Base-by-base conservation (phyloP, 129 eudicot genomes). In the Lactuca saligna region DNA sequence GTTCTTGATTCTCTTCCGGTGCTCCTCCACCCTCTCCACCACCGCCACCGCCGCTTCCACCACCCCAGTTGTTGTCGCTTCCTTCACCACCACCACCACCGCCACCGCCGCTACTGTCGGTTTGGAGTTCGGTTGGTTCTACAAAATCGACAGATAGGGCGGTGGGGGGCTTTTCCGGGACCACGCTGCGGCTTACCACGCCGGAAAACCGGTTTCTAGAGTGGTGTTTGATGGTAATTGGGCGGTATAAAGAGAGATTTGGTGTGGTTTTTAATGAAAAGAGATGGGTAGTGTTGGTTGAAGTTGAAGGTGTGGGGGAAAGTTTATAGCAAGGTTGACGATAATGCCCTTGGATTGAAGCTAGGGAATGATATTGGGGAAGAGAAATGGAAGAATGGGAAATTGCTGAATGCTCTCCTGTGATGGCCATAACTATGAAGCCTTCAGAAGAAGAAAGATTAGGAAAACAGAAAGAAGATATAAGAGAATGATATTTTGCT, bases 131-230 rank as follows among this genome's bases (percentile, higher is more conserved):
- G 7, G 70, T 57, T 20, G 69, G 80, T 75, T 80, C 89, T 10
- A 70, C 83, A 51, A 83, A 77, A 57, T 78, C 73, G 61, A 82
- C 81, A 7, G 86, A 79, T 32, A 89, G 66, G 29, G 65, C 67
- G 12, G 86, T 78, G n/a, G 93, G 90, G n/a, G 75, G 73, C 75
- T 63, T 78, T 68, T 88, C 95, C 17, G 94, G 86, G 68, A 70
- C 74, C 13, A 83, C 79, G 54, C 82, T 65, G 57, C 82, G 81
- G 66, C 79, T 73, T 37, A 63, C 37, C n/a, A 54, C 73, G 59
- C 68, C 59, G 13, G 78, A 61, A 39, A 65, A 41, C 15, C 66
- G 83, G 50, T 72, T 81, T 71, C 37, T 69, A 16, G 48, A 79
- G 61, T 61, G 79, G 41, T 25, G 73, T 11, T 60, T 54, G 39